Base-by-base conservation (phyloP, 2,329 filamentous ascomycete species). In the Ceratocystiopsis brevicomis region DNA sequence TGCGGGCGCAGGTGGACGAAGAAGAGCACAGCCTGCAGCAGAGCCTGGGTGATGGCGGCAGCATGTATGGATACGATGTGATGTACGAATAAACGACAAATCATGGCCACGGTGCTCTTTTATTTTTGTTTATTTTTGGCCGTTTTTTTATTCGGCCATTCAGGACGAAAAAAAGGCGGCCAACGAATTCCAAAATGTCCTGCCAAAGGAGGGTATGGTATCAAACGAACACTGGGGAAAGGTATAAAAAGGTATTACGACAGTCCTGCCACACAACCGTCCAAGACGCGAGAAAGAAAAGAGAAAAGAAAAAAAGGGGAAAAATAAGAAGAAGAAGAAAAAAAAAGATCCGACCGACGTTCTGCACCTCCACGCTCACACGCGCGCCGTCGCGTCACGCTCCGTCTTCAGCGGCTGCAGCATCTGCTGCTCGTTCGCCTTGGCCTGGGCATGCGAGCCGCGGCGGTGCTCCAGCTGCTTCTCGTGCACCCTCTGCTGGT, bases 1-100 rank as follows among this genome's bases (percentile, higher is more conserved):
- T 75, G 40, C 50, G 48, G 16, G 39, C 39, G 15, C 33, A 25
- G 6, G 42, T 50, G 34, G 37, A 45, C 6, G 43, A 47, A 12
- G 49, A 51, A 38, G 45, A 45, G 17, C 32, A 39, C n/a, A 34
- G 37, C 2, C 36, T 37, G 21, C 36, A 32, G 32, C 32, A 13
- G 40, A 8, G 34, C 33, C 25, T 30, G 25, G 25, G 25, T 9
- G 25, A 9, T 9, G 25, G 6, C 25, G 25, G 25, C 25, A 11
- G 25, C 8, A 2, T 30, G 6, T 30, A 30, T 11, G 25, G 6
- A 6, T 21, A 21, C 19, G 19, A 21, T 4, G 19, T 21, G 19
- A 30, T 30, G 25, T 30, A 30, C 25, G 25, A 30, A 30, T 30
- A 30, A 9, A 37, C 8, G 12, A 8, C 3, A 11, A 37, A 37